phyloP scores from a whole-genome alignment of 78 protist genomes.

The Dictyostelium capitatum region DNA sequence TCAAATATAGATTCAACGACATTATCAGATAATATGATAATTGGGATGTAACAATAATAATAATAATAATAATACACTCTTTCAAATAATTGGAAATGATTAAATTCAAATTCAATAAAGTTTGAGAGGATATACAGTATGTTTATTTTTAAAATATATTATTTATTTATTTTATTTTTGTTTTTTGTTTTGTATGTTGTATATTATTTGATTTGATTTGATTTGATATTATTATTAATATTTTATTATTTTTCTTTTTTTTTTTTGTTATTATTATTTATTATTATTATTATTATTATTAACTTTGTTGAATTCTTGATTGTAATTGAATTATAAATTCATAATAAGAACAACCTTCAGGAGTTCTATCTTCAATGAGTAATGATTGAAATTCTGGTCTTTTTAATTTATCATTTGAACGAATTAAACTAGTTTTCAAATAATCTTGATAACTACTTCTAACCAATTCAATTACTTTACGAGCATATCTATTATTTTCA shows the following conservation, averaged over 20 bases:
- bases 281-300: not conserved
- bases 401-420: conserved; percentile 1
- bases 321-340: conserved; percentile 75
- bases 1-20: too few relatives aligned
- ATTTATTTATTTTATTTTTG: too few relatives aligned
- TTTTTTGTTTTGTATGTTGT: too few relatives aligned
- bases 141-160: too few relatives aligned
- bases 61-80: too few relatives aligned
- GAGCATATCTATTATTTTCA: conserved; percentile 24
- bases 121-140: too few relatives aligned
- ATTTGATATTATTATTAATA: not conserved
- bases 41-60: too few relatives aligned
- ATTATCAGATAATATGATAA: too few relatives aligned
- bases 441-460: conserved; percentile 23
- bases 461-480: conserved; percentile 42
- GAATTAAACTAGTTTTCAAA: conserved; percentile 3
- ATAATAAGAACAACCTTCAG: conserved; percentile 79
- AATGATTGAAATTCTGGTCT: conserved; percentile 47
- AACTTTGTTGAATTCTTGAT: conserved; percentile 50
- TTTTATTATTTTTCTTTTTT: not conserved
- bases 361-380: conserved; percentile 67
- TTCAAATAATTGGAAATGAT: too few relatives aligned
- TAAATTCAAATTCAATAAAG: too few relatives aligned
- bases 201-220: not conserved
- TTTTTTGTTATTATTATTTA: not conserved